Evolutionary conservation across 345 rosid genomes (phyloP).

Genomic region (Populus davidiana): DNA sequence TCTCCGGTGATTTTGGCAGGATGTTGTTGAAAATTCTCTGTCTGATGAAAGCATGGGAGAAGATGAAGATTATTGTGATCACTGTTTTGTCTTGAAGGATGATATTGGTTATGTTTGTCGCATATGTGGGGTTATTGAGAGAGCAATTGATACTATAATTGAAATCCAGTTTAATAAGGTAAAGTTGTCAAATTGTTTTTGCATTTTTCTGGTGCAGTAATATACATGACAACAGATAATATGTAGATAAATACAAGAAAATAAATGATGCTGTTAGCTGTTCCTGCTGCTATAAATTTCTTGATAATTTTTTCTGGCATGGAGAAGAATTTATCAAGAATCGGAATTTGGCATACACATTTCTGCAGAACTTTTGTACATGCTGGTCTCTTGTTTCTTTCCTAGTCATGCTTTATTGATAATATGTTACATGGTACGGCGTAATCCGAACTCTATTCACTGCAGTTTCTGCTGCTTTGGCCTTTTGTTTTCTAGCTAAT

Average conservation of each 20-base stretch:
- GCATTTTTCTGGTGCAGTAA: neutral
- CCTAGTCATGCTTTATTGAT: slow-evolving; percentile 1
- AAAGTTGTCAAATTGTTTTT: slow-evolving; percentile 10
- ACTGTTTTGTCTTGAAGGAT: slow-evolving; percentile 74
- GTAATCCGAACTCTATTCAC: neutral
- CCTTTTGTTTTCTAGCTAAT: neutral
- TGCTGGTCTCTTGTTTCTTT: neutral
- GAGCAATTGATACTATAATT: slow-evolving; percentile 67
- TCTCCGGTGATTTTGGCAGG: slow-evolving; percentile 39
- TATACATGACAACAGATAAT: neutral
- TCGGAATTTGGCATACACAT: neutral
- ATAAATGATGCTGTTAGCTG: neutral
- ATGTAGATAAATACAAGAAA: neutral
- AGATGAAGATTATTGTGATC: slow-evolving; percentile 66
- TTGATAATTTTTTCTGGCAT: neutral
- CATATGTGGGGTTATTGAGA: slow-evolving; percentile 67
- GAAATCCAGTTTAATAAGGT: slow-evolving; percentile 82
- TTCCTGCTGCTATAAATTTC: neutral
- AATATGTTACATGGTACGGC: neutral
- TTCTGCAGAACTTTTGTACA: neutral
- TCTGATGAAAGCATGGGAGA: slow-evolving; percentile 41
- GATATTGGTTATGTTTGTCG: slow-evolving; percentile 96
- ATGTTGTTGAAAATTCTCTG: slow-evolving; percentile 42
- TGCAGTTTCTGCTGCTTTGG: neutral
- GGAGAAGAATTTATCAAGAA: neutral